Base-by-base conservation (phyloP, 768 basidiomycete genomes). In the Tephrocybe rancida region DNA sequence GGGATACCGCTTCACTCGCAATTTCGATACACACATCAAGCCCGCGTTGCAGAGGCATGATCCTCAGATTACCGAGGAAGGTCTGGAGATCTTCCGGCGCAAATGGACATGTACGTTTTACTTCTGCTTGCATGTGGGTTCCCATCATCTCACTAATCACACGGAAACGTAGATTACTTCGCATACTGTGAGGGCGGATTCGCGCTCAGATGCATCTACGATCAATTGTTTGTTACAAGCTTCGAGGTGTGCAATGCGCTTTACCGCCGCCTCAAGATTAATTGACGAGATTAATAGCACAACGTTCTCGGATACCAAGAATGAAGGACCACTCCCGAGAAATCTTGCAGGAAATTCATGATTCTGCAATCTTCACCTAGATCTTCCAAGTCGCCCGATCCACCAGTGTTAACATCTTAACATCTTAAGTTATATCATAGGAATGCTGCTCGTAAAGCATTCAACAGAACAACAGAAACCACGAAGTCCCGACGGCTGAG, bases 171-270 rank as follows among this genome's bases (percentile, higher is more conserved):
- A 55, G 54, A 55, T 49, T 55, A 55, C 29, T 55, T 48, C 2
- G 54, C 54, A n/a, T 55, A 55, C 29, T 38, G 29, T 44, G 54
- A 55, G 38, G 54, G 32, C 3, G 54, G 54, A 13, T 55, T 55
- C 34, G 54, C 54, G 3, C 35, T 55, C 4, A 35, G 54, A 27
- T 48, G 48, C 18, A 55, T 55, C 10, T 55, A 48, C 22, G 48
- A 55, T 30, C 54, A 55, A 18, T 25, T 55, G 7, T 55, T 55
- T 6, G 45, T 48, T 5, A 18, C 38, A 22, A 54, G 52, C 30
- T 38, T 29, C 5, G 52, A 54, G 30, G 52, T 48, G 11, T 30
- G 29, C n/a, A n/a, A n/a, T n/a, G n/a, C n/a, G n/a, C n/a, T n/a
- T n/a, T n/a, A n/a, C n/a, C n/a, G n/a, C n/a, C n/a, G n/a, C n/a